A percentile compares a stretch with the other conserved stretches of the same genome.
Evolutionary conservation across 306 rosid species (phyloP).

Genomic region (Mimosa bimucronata): DNA sequence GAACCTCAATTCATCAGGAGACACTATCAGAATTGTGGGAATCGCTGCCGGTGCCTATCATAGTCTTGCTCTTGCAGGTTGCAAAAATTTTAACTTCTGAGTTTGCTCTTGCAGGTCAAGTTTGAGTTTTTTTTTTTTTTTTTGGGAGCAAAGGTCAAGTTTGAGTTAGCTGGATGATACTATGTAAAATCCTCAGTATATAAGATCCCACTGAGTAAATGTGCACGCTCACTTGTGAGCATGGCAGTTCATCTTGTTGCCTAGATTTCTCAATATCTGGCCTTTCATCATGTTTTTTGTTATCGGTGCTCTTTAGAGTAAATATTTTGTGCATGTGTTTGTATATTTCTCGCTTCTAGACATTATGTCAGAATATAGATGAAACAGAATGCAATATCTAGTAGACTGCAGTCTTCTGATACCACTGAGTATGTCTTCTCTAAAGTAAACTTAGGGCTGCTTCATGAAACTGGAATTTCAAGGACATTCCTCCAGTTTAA

Average conservation of each 20-base stretch:
- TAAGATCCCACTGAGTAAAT: neutral
- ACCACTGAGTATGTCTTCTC: neutral
- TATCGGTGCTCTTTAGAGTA: neutral
- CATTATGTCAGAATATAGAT: slow-evolving; percentile 10
- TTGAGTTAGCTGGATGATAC: neutral
- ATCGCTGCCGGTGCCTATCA: slow-evolving; percentile 95
- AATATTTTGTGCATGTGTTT: slow-evolving; percentile 3
- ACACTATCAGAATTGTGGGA: slow-evolving; percentile 53
- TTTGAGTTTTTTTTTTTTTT: too few species aligned
- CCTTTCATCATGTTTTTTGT: neutral
- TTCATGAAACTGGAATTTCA: slow-evolving; percentile 28
- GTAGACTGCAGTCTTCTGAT: neutral
- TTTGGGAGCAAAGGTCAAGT: too few species aligned
- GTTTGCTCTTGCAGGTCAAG: slow-evolving; percentile 6
- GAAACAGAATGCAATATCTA: slow-evolving; percentile 9
- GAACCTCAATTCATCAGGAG: slow-evolving; percentile 32
- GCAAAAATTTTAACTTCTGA: slow-evolving; percentile 21
- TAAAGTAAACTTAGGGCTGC: slow-evolving; percentile 15
- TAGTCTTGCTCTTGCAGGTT: slow-evolving; percentile 86
- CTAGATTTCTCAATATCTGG: slow-evolving; percentile 11
- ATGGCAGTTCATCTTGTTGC: neutral
- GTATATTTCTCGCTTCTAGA: slow-evolving; percentile 5
- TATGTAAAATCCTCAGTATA: slow-evolving; percentile 2
- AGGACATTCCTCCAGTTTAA: slow-evolving; percentile 32
- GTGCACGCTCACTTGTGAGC: neutral